Conservation (phyloP, 345 rosid species). For the Eutrema japonicum region DNA sequence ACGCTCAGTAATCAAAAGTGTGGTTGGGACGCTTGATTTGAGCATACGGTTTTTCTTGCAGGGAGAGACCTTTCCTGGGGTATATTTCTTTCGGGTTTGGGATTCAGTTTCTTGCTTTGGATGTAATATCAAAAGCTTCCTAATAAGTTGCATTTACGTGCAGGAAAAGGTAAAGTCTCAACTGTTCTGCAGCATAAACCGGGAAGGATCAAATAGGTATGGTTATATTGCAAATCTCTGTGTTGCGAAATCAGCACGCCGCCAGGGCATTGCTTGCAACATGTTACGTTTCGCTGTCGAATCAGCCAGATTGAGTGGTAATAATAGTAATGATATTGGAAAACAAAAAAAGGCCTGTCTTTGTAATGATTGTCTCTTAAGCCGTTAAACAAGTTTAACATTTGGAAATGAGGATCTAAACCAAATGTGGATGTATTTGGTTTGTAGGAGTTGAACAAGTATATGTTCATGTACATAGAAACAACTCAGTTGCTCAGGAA, state of each 20-base stretch:
- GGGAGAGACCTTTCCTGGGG: slow-evolving; percentile 94
- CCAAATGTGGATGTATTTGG: slow-evolving; percentile 13
- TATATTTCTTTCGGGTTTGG: slow-evolving; percentile 32
- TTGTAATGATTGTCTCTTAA: slow-evolving; percentile 8
- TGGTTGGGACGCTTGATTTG: slow-evolving; percentile 89
- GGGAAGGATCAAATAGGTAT: slow-evolving; percentile 55
- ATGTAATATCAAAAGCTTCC: background rate
- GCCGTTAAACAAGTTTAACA: background rate
- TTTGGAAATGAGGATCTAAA: slow-evolving; percentile 20
- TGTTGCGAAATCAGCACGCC: slow-evolving; percentile 82
- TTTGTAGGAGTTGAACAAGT: slow-evolving; percentile 63
- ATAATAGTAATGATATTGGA: slow-evolving; percentile 12
- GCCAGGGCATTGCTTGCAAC: slow-evolving; percentile 78
- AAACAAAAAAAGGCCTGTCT: background rate
- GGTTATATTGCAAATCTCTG: slow-evolving; percentile 80
- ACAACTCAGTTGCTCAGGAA: slow-evolving; percentile 65
- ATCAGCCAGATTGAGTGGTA: slow-evolving; percentile 70
- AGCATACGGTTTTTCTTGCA: slow-evolving; percentile 62
- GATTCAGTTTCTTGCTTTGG: slow-evolving; percentile 7
- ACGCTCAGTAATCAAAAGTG: slow-evolving; percentile 71
- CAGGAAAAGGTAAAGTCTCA: slow-evolving; percentile 73
- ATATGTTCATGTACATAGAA: slow-evolving; percentile 75
- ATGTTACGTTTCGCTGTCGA: slow-evolving; percentile 72
- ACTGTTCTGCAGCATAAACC: slow-evolving; percentile 52
- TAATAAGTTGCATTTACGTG: slow-evolving; percentile 22